A percentile compares a stretch with the other conserved stretches of the same genome.
Evolutionary conservation across 176 grass and related monocot species (phyloP).

Genomic region (Ananas comosus): DNA sequence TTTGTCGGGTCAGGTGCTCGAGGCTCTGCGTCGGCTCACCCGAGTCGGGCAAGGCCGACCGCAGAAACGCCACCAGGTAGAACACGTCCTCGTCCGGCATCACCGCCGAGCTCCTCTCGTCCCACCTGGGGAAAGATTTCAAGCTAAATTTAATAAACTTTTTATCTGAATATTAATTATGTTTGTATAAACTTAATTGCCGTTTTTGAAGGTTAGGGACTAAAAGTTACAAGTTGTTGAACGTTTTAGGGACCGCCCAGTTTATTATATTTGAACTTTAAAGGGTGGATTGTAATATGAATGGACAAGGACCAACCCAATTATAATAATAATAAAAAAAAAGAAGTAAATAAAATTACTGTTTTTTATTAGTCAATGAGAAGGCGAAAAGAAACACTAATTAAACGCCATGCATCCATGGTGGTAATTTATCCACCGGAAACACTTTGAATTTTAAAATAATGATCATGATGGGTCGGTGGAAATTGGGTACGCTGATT

Average conservation of each 20-base stretch:
- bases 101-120: conserved; percentile 63
- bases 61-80: conserved; percentile 88
- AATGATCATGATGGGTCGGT: conserved; percentile 21
- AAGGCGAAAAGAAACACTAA: no score
- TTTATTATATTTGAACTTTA: not conserved
- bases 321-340: not conserved
- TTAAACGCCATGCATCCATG: no score
- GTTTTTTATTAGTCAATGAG: no score
- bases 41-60: conserved; percentile 52
- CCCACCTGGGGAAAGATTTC: conserved; percentile 44
- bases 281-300: conserved; percentile 2
- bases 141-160: not conserved
- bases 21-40: conserved; percentile 33
- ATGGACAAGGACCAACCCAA: conserved; percentile 12
- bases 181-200: no score
- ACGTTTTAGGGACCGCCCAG: no score
- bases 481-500: conserved; percentile 2
- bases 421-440: conserved; percentile 2
- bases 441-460: conserved; percentile 2
- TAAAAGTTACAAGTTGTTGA: no score
- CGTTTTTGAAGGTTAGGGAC: no score
- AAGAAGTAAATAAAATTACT: not conserved
- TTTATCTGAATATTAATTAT: not conserved
- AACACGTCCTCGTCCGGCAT: conserved; percentile 85
- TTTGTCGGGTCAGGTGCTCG: conserved; percentile 49